Evolutionary conservation across 1,284 basidiomycete genomes (phyloP).

Genomic region (Blastosporella zonata): DNA sequence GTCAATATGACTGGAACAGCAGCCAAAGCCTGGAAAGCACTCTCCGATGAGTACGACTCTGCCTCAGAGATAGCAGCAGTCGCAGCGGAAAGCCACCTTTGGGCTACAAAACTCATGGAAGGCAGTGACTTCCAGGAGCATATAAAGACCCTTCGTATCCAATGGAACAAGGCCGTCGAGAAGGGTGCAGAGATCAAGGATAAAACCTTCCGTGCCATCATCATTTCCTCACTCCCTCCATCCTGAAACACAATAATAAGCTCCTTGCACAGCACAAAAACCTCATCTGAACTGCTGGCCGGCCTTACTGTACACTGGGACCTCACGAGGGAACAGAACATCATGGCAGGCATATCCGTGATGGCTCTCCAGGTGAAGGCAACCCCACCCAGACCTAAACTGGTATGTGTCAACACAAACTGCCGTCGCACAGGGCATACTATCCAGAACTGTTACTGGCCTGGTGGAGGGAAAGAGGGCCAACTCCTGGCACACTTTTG

Average conservation of each 20-base stretch:
- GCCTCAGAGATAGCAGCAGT: conserved; percentile 9
- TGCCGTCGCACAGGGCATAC: conserved; percentile 13
- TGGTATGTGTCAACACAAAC: conserved; percentile 3
- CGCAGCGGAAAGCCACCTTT: conserved; percentile 8
- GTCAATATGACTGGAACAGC: conserved; percentile 19
- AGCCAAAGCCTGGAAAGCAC: conserved; percentile 20
- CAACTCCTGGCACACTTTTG: neutral
- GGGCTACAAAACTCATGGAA: conserved; percentile 7
- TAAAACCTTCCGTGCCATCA: neutral
- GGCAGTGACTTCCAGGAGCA: conserved; percentile 8
- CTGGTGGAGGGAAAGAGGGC: neutral
- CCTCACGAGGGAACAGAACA: neutral
- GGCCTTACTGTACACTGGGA: neutral
- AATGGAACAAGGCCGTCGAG: neutral
- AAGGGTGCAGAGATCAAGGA: neutral
- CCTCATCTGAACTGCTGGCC: neutral
- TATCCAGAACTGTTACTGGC: conserved; percentile 1
- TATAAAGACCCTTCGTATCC: neutral
- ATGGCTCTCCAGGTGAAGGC: neutral
- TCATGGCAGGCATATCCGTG: neutral
- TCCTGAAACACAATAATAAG: neutral
- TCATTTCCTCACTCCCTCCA: neutral
- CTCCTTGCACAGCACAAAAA: neutral
- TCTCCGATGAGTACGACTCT: conserved; percentile 11
- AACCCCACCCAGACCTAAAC: neutral